Base-by-base conservation (phyloP, 805 yeast genomes). In the Ascoidea tarda region DNA sequence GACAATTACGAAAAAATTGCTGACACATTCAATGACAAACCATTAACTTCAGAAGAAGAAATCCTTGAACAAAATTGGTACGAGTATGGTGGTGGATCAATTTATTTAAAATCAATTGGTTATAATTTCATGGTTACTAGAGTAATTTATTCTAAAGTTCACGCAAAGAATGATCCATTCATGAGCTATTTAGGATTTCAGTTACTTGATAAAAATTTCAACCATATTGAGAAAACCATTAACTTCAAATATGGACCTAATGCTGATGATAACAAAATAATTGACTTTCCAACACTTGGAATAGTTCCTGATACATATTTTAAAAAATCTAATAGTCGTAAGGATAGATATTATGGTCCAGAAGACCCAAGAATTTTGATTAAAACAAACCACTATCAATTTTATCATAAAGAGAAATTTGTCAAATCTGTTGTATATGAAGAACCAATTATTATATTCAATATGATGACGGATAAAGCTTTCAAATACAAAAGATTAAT, bases 391-490 rank as follows among this genome's bases (percentile, higher is more conserved):
- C 12, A 63, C 51, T 59, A 55, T 6, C 57, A 57, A 31, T 57
- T 56, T 33, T 66, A 59, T 52, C 55, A 65, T 50, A 74, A 74
- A 0, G 69, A 73, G 1, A 74, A 71, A 62, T 38, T 72, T 16
- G 54, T 71, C n/a, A 52, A 68, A 8, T 52, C 69, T 12, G 65
- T 67, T 6, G 60, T 56, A 42, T 65, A 67, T 48, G 68, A 68
- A 32, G 73, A 71, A 52, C 75, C 75, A 0, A 50, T 70, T n/a
- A 56, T 71, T n/a, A 54, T 70, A 1, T 70, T 60, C 57, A 71
- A 71, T 49, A 52, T 60, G 21, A 50, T 51, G 32, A 58, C 56
- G 49, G 52, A 58, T 2, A 38, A 53, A 56, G 48, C 28, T 53
- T 42, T 38, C 14, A 14, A 38, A 10, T 38, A 31, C 50, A 21